Base-by-base conservation (phyloP, 768 basidiomycete species). In the Podaxis pistillaris region DNA sequence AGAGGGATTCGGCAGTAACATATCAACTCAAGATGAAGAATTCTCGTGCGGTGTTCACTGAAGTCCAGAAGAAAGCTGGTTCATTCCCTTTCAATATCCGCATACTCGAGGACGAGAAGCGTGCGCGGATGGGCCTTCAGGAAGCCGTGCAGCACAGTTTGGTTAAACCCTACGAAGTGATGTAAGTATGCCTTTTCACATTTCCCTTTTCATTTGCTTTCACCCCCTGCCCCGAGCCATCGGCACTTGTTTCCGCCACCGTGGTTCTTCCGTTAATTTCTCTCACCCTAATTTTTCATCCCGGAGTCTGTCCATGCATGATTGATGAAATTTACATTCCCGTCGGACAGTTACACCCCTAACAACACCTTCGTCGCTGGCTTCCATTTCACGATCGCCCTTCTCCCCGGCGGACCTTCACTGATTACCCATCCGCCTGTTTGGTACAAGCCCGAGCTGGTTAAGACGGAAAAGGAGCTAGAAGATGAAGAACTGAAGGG, bases 11-110 rank as follows among this genome's bases (percentile, higher is more conserved):
- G 24, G 78, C 84, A 6, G 85, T 93, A 63, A 96, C 92, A 44
- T 98, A 98, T 78, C 93, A 94, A 74, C 83, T 98, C 71, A 98
- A 98, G 82, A 90, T 96, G 88, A 98, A 96, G 81, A 96, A 91
- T 66, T 96, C 95, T 49, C 91, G 96, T 65, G 86, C 90, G n/a
- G 90, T 96, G 46, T 98, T 98, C 79, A 91, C 92, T 55, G 96
- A 98, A 76, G 93, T 98, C 69, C 93, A 96, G 78, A 96, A 94
- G 83, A 98, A 98, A 77, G 93, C 97, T 46, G 96, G 96, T 26
- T 84, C 94, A 4, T 98, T 99, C 87, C 96, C 97, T 37, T 98
- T 99, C 83, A 98, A 96, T 69, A 85, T 99, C 65, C 93, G 97
- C 65, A 83, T 83, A 51, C 83, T 98, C 62, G 96, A 96, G 66